Conservation (phyloP, 768 basidiomycete genomes). For the Hygrophorus pudorinus region DNA sequence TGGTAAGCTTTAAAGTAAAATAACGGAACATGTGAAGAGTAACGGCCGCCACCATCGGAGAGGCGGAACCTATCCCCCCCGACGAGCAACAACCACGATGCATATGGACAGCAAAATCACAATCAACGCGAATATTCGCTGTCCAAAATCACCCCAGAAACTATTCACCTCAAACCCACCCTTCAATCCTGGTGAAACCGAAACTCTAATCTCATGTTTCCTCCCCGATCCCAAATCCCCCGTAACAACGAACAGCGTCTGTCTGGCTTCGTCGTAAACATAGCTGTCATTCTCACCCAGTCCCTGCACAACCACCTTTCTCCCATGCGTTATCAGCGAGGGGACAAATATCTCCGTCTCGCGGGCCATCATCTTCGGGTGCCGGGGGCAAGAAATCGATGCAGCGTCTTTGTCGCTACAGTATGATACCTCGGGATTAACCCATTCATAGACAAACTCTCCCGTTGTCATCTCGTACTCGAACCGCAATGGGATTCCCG, state of each 20-base stretch:
- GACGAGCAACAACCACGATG: no score
- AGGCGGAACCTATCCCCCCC: no score
- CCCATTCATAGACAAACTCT: conserved; percentile 58
- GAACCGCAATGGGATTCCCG: conserved; percentile 69
- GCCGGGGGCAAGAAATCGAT: conserved; percentile 27
- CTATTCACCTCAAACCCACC: conserved; percentile 49
- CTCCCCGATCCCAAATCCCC: conserved; percentile 32
- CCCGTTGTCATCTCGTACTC: conserved; percentile 75
- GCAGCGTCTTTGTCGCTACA: conserved; percentile 5
- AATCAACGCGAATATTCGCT: conserved; percentile 11
- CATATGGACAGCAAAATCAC: conserved; percentile 14
- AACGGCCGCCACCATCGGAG: no score
- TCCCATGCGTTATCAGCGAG: conserved; percentile 42
- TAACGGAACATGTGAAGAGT: no score
- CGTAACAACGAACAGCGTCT: conserved; percentile 65
- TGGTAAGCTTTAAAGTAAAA: no score
- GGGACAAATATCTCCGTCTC: conserved; percentile 85
- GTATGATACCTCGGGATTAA: conserved; percentile 19
- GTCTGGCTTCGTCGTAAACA: conserved; percentile 50
- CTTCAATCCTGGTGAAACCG: conserved; percentile 42
- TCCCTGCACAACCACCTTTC: conserved; percentile 50
- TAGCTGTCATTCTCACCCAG: conserved; percentile 41
- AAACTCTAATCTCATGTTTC: conserved; percentile 41
- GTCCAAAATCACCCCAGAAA: conserved; percentile 47
- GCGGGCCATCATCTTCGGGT: conserved; percentile 32